Evolutionary conservation across 1,284 basidiomycete genomes (phyloP).

Genomic region (Malassezia vespertilionis): DNA sequence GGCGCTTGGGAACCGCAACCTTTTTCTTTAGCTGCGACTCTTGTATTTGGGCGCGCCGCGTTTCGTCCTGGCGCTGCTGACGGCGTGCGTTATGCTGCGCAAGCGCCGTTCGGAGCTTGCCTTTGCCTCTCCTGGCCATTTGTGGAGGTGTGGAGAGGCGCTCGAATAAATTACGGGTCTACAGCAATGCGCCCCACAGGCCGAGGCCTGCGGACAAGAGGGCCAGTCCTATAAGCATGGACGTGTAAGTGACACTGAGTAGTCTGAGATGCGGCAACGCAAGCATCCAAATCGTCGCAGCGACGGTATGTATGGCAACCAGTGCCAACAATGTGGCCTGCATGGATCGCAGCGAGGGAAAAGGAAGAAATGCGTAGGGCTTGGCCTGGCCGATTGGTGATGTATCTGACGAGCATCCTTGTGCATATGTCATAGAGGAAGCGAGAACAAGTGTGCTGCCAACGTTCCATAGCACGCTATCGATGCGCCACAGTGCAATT

Average conservation of each 20-base stretch:
- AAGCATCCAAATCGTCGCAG: slow-evolving; percentile 30
- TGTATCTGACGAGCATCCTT: slow-evolving; percentile 22
- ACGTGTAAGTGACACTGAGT: slow-evolving; percentile 30
- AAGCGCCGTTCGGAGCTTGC: slow-evolving; percentile 14
- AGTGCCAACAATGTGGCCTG: slow-evolving; percentile 22
- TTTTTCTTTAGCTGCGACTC: slow-evolving; percentile 43
- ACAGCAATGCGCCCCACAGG: slow-evolving; percentile 25
- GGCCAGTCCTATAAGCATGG: slow-evolving; percentile 31
- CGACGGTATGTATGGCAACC: slow-evolving; percentile 28
- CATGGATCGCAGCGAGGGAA: slow-evolving; percentile 22
- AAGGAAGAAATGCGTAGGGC: slow-evolving; percentile 20
- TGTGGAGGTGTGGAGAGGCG: background rate
- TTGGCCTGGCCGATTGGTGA: slow-evolving; percentile 14
- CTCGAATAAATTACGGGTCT: background rate
- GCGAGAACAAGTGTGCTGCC: slow-evolving; percentile 31
- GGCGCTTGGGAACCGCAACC: slow-evolving; percentile 21
- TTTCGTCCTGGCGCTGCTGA: slow-evolving; percentile 8
- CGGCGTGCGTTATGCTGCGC: slow-evolving; percentile 11
- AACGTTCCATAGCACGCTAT: slow-evolving; percentile 39
- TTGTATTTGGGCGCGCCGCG: slow-evolving; percentile 28
- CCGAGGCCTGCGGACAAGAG: slow-evolving; percentile 31
- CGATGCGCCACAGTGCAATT: slow-evolving; percentile 36
- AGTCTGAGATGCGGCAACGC: slow-evolving; percentile 30
- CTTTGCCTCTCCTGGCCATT: slow-evolving; percentile 15
- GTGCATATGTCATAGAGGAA: slow-evolving; percentile 29